Evolutionary conservation across 371 early-diverging fungal species (phyloP), one percentile per base, ranked within the genome.

Genomic region (Nematocida major): DNA sequence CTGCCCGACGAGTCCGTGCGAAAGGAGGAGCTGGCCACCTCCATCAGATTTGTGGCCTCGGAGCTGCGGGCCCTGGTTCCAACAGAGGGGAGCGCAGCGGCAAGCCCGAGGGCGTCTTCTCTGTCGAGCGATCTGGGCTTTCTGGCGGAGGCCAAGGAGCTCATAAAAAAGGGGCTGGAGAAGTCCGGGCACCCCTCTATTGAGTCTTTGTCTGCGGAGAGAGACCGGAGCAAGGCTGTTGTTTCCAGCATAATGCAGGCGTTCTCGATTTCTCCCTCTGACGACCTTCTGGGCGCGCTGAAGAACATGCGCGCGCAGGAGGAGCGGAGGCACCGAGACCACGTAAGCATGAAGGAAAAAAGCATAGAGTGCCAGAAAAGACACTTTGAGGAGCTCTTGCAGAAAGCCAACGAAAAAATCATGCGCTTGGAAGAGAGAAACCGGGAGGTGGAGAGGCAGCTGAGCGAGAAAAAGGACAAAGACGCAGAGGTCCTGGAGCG

Each of bases 331-430:
- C 24, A 57, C 9, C 28, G 11, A 18, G 62, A 69, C n/a, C 28
- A 69, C 20, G 7, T 59, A 36, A n/a, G 18, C 11, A 15, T 38
- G 15, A 50, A 39, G 38, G 76, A 63, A 36, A 73, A 65, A 30
- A 45, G 26, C 20, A 7, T 54, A 30, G 76, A 73, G 51, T 73
- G 76, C 63, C 76, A 73, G 51, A 73, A 73, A 61, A 62, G 76
- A 48, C 65, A 73, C 30, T 73, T 38, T 51, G 76, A 73, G 26
- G 53, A 45, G 22, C 15, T 36, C 15, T 48, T 73, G 3, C 15
- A 34, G 0, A 26, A 22, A 22, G 45, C 59, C 4, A 63, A 15
- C 0, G 63, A 62, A 0, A 48, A 36, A 15, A 36, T 65, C 11
- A 13, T 32, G 20, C 18, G 7, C 11, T 9, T 49, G 40, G 63